Evolutionary conservation across 495 filamentous ascomycete genomes (phyloP).

Genomic region (Lophiotrema nucula): DNA sequence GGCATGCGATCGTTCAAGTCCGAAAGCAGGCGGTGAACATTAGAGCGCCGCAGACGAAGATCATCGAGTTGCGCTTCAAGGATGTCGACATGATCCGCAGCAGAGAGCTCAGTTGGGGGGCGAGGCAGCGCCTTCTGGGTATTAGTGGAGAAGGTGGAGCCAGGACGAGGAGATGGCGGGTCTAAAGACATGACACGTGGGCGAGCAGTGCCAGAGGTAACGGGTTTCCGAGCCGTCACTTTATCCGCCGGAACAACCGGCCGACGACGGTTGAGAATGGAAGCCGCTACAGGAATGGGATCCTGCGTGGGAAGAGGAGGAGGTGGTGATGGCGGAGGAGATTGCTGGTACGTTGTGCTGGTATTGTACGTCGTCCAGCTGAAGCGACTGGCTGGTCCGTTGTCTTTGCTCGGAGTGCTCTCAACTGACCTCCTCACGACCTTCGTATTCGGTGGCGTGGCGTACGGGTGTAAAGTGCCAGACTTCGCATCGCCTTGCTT

Average conservation of each 20-base stretch:
- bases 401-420: slow-evolving; percentile 19
- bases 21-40: slow-evolving; percentile 55
- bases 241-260: slow-evolving; percentile 24
- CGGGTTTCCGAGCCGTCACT: slow-evolving; percentile 21
- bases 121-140: slow-evolving; percentile 58
- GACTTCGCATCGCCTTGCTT: not conserved
- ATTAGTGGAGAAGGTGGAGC: slow-evolving; percentile 45
- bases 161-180: slow-evolving; percentile 35
- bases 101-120: slow-evolving; percentile 56
- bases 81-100: slow-evolving; percentile 61
- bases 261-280: slow-evolving; percentile 31
- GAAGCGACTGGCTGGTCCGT: slow-evolving; percentile 65
- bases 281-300: slow-evolving; percentile 7
- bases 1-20: slow-evolving; percentile 43
- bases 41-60: slow-evolving; percentile 64
- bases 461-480: not conserved
- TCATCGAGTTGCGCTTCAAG: slow-evolving; percentile 66
- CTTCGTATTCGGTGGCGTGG: slow-evolving; percentile 22
- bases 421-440: slow-evolving; percentile 27
- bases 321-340: slow-evolving; percentile 46
- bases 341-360: slow-evolving; percentile 48
- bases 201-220: slow-evolving; percentile 12
- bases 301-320: slow-evolving; percentile 38
- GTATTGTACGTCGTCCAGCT: slow-evolving; percentile 71
- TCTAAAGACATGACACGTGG: slow-evolving; percentile 5